A percentile compares a stretch with the other conserved stretches of the same genome.
Conservation (phyloP, 2,329 filamentous ascomycete genomes). For the Stemphylium lycopersici region DNA sequence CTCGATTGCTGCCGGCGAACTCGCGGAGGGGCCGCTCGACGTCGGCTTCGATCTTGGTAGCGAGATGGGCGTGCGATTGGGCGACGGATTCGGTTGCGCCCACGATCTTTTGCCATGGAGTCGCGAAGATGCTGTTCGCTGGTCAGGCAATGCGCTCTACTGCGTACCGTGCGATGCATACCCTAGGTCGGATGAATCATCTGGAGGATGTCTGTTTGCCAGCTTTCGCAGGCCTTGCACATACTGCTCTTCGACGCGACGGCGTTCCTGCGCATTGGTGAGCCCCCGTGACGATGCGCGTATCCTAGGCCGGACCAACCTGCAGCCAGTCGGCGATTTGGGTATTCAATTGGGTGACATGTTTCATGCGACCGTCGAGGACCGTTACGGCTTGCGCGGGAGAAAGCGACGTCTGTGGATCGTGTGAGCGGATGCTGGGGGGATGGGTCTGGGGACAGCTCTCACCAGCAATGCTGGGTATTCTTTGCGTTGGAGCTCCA, state of each 20-base stretch:
- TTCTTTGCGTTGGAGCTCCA: conserved; percentile 79
- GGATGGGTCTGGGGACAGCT: conserved; percentile 12
- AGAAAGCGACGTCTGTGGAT: conserved; percentile 73
- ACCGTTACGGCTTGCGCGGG: conserved; percentile 81
- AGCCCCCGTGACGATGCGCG: conserved; percentile 20
- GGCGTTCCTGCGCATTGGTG: conserved; percentile 73
- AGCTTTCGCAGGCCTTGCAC: conserved; percentile 82
- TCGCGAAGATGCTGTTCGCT: conserved; percentile 76
- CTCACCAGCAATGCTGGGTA: conserved; percentile 93
- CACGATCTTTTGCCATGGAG: conserved; percentile 88
- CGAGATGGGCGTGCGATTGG: conserved; percentile 80
- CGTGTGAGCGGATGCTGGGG: conserved; percentile 37
- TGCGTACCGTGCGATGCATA: conserved; percentile 55
- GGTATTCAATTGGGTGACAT: conserved; percentile 82
- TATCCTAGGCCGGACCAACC: conserved; percentile 61
- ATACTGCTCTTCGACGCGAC: conserved; percentile 89
- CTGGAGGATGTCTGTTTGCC: conserved; percentile 73
- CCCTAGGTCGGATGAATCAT: conserved; percentile 83
- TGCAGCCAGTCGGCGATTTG: conserved; percentile 97
- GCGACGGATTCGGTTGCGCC: conserved; percentile 80
- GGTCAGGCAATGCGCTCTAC: conserved; percentile 30
- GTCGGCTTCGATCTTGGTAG: conserved; percentile 82
- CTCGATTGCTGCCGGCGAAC: conserved; percentile 72
- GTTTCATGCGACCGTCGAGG: conserved; percentile 84
- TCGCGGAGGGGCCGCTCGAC: conserved; percentile 82